phyloP scores from a whole-genome alignment of 257 asterid species.

The Ligustrum vulgare region DNA sequence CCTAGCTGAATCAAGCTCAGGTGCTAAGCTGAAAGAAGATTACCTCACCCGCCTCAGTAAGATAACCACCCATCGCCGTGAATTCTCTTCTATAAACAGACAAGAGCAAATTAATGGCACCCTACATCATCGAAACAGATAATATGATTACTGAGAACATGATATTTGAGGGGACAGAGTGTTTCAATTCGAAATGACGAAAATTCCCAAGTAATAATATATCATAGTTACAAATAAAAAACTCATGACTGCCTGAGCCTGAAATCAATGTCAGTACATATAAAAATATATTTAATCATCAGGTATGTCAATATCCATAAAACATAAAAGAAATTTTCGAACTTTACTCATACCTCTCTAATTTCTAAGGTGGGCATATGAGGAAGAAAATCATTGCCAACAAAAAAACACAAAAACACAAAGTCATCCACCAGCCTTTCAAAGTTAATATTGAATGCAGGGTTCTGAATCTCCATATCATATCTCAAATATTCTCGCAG shows the following conservation, averaged over 20 bases:
- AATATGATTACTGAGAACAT: slow-evolving; percentile 1
- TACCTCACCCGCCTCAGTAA: slow-evolving; percentile 99
- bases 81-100: slow-evolving; percentile 81
- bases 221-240: slow-evolving; percentile 8
- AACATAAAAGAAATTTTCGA: slow-evolving; percentile 6
- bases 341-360: slow-evolving; percentile 72
- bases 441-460: slow-evolving; percentile 76
- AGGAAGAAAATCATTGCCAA: slow-evolving; percentile 98
- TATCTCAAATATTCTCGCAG: slow-evolving; percentile 86
- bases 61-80: slow-evolving; percentile 93
- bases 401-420: slow-evolving; percentile 89
- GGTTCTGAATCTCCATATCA: slow-evolving; percentile 70
- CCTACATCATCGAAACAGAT: slow-evolving; percentile 51
- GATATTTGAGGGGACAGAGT: slow-evolving; percentile 12
- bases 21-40: slow-evolving; percentile 29
- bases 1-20: slow-evolving; percentile 4
- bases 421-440: slow-evolving; percentile 97
- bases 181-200: not conserved
- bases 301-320: slow-evolving; percentile 12
- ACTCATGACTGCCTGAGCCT: slow-evolving; percentile 11
- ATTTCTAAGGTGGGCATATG: slow-evolving; percentile 98
- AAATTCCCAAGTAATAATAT: not conserved
- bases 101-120: slow-evolving; percentile 94
- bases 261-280: slow-evolving; percentile 13
- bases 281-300: not conserved